Conservation (phyloP, 2,329 filamentous ascomycete species). For the Pseudocercospora musae region DNA sequence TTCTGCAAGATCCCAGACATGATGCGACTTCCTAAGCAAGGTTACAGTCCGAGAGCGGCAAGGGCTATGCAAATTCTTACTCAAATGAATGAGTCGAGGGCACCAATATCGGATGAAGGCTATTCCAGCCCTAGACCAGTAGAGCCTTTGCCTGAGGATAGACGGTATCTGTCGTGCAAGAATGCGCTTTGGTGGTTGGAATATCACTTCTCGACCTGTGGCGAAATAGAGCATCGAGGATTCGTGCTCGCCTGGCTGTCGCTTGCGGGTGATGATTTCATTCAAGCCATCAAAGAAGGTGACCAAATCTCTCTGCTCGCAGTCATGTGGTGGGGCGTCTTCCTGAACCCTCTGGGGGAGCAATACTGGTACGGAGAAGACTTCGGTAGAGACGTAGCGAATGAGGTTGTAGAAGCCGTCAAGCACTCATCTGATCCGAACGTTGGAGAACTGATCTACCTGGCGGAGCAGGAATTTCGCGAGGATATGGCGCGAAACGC, state of each 20-base stretch:
- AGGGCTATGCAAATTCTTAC: neutral
- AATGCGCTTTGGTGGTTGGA: slow-evolving; percentile 12
- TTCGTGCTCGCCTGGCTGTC: slow-evolving; percentile 13
- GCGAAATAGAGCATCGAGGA: slow-evolving; percentile 3
- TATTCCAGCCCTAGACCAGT: neutral
- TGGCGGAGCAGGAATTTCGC: neutral
- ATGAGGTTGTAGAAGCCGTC: slow-evolving; percentile 5
- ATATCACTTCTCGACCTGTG: slow-evolving; percentile 10
- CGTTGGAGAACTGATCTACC: neutral
- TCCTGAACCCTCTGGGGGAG: slow-evolving; percentile 11
- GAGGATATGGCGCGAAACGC: neutral
- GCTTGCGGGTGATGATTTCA: slow-evolving; percentile 12
- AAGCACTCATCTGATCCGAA: neutral
- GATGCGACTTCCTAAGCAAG: slow-evolving; percentile 3
- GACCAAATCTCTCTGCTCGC: slow-evolving; percentile 12
- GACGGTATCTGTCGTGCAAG: slow-evolving; percentile 13
- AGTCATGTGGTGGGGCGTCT: slow-evolving; percentile 17
- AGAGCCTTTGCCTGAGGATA: neutral
- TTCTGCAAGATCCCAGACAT: slow-evolving; percentile 12
- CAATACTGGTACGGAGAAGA: slow-evolving; percentile 16
- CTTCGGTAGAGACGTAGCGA: slow-evolving; percentile 8
- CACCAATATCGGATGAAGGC: neutral
- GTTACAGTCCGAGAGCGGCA: neutral
- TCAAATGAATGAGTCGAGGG: slow-evolving; percentile 7
- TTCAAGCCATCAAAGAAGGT: slow-evolving; percentile 10